These are phyloP conservation scores for Blastomyces gilchristii DNA, from an alignment of 2,329 filamentous ascomycete genomes.

Conservation along the genomic window DNA sequence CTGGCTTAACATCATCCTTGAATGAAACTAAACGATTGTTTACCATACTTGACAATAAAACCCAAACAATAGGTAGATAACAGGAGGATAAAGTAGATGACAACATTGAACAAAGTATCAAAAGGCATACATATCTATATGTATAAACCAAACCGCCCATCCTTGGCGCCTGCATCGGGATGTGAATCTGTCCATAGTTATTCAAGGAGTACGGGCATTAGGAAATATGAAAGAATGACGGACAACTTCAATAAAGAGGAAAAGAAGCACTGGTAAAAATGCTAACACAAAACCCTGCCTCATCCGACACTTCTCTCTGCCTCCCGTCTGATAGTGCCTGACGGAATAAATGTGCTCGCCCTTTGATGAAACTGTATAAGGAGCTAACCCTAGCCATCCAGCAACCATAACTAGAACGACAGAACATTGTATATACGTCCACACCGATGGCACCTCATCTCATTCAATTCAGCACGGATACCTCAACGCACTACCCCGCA, in stretches of 20 bases:
- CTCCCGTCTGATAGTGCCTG: too few species aligned
- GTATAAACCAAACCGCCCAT: background rate
- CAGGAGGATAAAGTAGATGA: background rate
- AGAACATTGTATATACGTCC: background rate
- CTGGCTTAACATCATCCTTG: background rate
- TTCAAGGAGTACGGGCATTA: background rate
- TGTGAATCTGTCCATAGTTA: background rate
- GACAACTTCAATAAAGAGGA: background rate
- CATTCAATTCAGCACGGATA: conserved; percentile 17
- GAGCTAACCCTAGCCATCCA: background rate
- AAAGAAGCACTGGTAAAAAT: background rate
- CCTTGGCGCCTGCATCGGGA: background rate
- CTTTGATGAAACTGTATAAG: background rate
- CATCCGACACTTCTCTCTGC: background rate
- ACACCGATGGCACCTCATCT: background rate
- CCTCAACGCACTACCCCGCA: conserved; percentile 27
- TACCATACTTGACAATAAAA: background rate
- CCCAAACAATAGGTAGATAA: background rate
- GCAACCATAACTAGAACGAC: background rate
- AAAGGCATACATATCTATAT: background rate
- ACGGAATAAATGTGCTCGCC: too few species aligned
- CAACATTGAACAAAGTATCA: background rate
- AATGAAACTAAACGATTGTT: background rate
- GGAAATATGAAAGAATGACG: background rate
- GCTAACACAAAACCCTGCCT: too few species aligned